Conservation (phyloP, 768 basidiomycete genomes). For the Lentinus tigrinus region DNA sequence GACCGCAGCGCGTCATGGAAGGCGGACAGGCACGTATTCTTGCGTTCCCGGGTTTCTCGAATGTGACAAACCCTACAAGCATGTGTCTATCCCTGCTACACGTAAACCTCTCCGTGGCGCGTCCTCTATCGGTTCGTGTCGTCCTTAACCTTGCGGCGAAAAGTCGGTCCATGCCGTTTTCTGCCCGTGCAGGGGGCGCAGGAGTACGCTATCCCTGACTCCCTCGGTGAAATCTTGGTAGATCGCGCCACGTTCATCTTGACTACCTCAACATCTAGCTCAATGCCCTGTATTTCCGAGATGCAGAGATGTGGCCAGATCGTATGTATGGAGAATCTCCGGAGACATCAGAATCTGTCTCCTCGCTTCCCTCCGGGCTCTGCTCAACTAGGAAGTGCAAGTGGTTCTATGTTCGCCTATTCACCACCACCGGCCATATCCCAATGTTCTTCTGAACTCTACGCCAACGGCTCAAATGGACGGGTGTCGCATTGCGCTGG, state of each 20-base stretch:
- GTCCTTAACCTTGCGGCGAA: not conserved
- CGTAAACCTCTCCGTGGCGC: too few relatives aligned
- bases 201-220: not conserved
- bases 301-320: not conserved
- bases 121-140: too few relatives aligned
- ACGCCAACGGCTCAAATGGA: not conserved
- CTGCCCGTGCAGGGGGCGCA: not conserved
- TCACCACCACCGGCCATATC: not conserved
- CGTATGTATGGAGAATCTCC: constrained; percentile 11
- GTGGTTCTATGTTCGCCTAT: constrained; percentile 5
- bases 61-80: too few relatives aligned
- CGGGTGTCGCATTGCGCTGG: not conserved
- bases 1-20: too few relatives aligned
- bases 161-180: constrained; percentile 10
- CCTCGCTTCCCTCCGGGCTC: constrained; percentile 7
- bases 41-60: too few relatives aligned
- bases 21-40: too few relatives aligned
- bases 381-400: constrained; percentile 17
- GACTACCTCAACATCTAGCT: not conserved
- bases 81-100: too few relatives aligned
- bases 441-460: not conserved
- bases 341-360: not conserved
- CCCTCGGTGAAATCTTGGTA: constrained; percentile 12
- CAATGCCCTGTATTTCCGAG: not conserved
- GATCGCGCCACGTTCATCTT: not conserved